These are phyloP conservation scores for Fragaria vesca DNA, from an alignment of 306 rosid species.

Conservation along the genomic window DNA sequence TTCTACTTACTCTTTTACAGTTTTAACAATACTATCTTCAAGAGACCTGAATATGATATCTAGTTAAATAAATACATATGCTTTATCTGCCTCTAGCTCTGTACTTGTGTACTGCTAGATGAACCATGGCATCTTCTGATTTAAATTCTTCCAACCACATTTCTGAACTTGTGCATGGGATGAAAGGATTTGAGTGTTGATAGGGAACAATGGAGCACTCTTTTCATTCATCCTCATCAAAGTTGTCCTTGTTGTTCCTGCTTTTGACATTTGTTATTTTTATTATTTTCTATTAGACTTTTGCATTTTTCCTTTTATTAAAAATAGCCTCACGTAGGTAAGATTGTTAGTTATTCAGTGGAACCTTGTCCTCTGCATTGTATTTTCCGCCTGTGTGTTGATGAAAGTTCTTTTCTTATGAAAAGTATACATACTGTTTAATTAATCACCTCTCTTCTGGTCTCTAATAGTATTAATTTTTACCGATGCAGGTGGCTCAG, in stretches of 20 bases:
- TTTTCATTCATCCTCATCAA: background rate
- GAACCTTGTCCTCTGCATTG: background rate
- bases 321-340: background rate
- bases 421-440: background rate
- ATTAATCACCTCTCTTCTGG: background rate
- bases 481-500: constrained; percentile 68
- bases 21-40: no score
- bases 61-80: no score
- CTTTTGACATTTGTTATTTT: background rate
- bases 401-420: background rate
- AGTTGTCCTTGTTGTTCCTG: background rate
- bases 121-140: background rate
- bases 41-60: no score
- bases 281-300: background rate
- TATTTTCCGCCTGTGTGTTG: background rate
- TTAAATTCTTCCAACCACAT: background rate
- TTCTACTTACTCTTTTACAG: no score
- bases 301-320: background rate
- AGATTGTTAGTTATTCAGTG: background rate
- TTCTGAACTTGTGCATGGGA: background rate
- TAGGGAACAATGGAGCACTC: background rate
- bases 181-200: background rate
- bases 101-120: background rate
- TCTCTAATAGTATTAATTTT: background rate
- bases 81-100: background rate